These are phyloP conservation scores for Paramecium sexaurelia DNA, from an alignment of 73 alveolate species.

Conservation along the genomic window DNA sequence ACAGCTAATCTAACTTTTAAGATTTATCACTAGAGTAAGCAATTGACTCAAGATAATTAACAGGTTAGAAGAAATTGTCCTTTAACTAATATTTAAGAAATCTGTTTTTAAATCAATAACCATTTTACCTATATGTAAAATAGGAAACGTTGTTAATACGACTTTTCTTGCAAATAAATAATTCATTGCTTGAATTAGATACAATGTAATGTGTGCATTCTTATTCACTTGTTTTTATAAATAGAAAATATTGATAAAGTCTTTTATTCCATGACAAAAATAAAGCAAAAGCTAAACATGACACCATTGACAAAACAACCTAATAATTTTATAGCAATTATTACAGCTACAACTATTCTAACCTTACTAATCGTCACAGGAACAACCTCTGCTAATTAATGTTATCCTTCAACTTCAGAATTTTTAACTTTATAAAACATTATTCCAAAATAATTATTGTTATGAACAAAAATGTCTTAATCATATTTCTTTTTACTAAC, in stretches of 20 bases:
- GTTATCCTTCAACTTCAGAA: slow-evolving; percentile 57
- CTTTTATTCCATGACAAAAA: background rate
- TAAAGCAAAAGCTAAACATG: background rate
- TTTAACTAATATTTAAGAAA: background rate
- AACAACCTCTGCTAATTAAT: background rate
- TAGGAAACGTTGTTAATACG: background rate
- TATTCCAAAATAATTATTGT: background rate
- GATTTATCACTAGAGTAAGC: background rate
- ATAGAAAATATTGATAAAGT: background rate
- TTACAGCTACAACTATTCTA: slow-evolving; percentile 4
- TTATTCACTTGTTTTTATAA: background rate
- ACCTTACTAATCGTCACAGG: background rate
- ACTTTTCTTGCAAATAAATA: background rate
- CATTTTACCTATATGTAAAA: background rate
- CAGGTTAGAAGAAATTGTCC: background rate
- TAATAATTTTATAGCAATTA: background rate
- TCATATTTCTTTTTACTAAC: background rate
- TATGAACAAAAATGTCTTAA: background rate
- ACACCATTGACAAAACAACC: background rate
- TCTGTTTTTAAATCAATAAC: background rate
- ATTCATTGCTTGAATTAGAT: background rate
- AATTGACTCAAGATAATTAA: background rate
- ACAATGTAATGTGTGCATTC: background rate
- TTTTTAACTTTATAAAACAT: slow-evolving; percentile 31
- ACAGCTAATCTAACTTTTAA: background rate